Evolutionary conservation across 139 green algal genomes (phyloP).

Genomic region (Micractinium sp.): DNA sequence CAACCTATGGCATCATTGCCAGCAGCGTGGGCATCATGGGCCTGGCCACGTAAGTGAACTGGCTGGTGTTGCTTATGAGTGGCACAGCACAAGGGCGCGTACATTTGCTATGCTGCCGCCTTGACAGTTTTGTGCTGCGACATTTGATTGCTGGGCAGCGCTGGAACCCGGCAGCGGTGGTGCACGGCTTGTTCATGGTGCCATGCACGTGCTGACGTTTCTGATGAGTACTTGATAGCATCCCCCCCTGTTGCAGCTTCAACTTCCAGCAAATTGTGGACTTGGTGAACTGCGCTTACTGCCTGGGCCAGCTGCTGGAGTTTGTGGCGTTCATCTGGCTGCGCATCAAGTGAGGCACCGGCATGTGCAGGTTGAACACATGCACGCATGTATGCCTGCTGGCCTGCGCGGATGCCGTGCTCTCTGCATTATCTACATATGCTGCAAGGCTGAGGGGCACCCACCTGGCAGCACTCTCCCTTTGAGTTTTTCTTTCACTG

Average conservation of each 20-base stretch:
- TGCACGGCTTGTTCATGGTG: background rate
- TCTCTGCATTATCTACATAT: background rate
- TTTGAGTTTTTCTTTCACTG: too few relatives aligned
- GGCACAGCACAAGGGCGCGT: too few relatives aligned
- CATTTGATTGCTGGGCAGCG: too few relatives aligned
- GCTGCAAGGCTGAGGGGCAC: too few relatives aligned
- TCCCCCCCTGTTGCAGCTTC: slow-evolving; percentile 23
- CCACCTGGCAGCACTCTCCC: too few relatives aligned
- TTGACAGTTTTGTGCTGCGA: too few relatives aligned
- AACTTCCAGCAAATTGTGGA: slow-evolving; percentile 75
- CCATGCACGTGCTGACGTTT: background rate
- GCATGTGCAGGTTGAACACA: too few relatives aligned
- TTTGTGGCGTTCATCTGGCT: slow-evolving; percentile 94
- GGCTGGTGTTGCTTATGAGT: background rate
- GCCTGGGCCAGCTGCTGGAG: slow-evolving; percentile 94
- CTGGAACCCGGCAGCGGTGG: background rate
- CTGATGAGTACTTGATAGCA: background rate
- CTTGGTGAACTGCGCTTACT: slow-evolving; percentile 96
- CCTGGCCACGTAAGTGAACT: slow-evolving; percentile 52
- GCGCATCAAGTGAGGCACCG: slow-evolving; percentile 59
- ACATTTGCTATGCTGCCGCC: background rate
- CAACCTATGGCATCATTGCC: slow-evolving; percentile 85
- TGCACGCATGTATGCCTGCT: background rate
- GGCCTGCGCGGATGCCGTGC: background rate
- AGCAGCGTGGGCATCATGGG: slow-evolving; percentile 79